phyloP scores from a whole-genome alignment of 257 asterid species.

The Coffea canephora region DNA sequence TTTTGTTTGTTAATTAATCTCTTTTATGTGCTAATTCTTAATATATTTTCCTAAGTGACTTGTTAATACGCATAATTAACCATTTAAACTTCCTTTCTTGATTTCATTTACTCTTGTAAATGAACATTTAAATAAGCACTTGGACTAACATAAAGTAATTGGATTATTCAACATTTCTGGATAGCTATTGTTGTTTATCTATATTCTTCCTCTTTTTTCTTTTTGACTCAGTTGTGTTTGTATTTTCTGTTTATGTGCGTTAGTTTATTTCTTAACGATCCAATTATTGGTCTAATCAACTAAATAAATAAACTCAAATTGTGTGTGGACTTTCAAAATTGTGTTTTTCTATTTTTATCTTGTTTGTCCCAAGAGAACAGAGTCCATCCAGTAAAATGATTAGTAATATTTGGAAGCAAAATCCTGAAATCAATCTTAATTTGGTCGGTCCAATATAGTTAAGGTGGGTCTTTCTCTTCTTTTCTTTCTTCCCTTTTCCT shows the following conservation, averaged over 20 bases:
- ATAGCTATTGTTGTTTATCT: not conserved
- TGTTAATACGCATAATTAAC: no score
- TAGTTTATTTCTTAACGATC: not conserved
- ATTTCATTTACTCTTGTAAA: not conserved
- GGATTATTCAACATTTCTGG: no score
- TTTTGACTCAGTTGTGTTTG: not conserved
- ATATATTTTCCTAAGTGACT: no score
- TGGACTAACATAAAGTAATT: not conserved
- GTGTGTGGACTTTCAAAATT: not conserved
- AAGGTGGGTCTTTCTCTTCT: slow-evolving; percentile 21
- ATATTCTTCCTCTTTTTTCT: not conserved
- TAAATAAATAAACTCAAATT: not conserved
- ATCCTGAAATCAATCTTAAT: slow-evolving; percentile 15
- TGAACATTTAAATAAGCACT: no score
- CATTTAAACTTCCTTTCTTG: no score
- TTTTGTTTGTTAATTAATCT: not conserved
- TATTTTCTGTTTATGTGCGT: no score
- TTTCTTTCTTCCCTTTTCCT: no score
- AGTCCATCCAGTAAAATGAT: not conserved
- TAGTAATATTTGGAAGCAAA: slow-evolving; percentile 5
- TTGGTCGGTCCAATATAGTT: slow-evolving; percentile 32
- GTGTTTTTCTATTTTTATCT: not conserved
- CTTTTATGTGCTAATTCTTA: not conserved
- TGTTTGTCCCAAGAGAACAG: not conserved
- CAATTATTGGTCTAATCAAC: not conserved